These are phyloP conservation scores for Termitomyces sp. DNA, from an alignment of 768 basidiomycete genomes.

Conservation along the genomic window DNA sequence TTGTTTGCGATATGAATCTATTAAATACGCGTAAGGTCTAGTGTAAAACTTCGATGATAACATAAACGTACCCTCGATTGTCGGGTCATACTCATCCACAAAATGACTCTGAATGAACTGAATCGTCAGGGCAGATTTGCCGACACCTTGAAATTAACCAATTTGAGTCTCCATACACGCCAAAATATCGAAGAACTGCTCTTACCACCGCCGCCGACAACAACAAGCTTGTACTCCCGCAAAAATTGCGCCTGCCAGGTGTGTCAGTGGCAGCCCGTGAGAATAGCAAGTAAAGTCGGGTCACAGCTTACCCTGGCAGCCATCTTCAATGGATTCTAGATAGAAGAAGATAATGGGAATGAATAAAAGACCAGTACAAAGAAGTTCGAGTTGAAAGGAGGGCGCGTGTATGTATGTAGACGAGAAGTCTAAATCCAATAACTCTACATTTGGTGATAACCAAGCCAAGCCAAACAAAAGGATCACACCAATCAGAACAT, in stretches of 20 bases:
- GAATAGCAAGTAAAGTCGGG: not conserved
- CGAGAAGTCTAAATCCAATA: slow-evolving; percentile 3
- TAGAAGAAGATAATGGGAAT: not conserved
- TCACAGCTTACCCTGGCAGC: slow-evolving; percentile 29
- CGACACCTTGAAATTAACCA: slow-evolving; percentile 30
- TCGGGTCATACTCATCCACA: slow-evolving; percentile 91
- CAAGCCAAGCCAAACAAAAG: slow-evolving; percentile 16
- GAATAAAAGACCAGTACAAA: not conserved
- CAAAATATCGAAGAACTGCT: slow-evolving; percentile 7
- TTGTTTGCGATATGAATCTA: slow-evolving; percentile 96
- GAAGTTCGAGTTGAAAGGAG: slow-evolving; percentile 3
- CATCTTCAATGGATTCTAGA: slow-evolving; percentile 19
- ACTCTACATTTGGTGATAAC: slow-evolving; percentile 10
- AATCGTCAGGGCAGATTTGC: slow-evolving; percentile 89
- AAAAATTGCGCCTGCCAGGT: slow-evolving; percentile 72
- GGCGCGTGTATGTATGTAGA: slow-evolving; percentile 11
- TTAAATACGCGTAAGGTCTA: not conserved
- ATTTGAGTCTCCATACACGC: not conserved
- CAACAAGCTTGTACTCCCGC: slow-evolving; percentile 97
- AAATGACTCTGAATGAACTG: slow-evolving; percentile 97
- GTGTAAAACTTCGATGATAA: not conserved
- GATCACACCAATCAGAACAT: not conserved
- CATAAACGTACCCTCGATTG: slow-evolving; percentile 70
- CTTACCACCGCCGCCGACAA: slow-evolving; percentile 95
- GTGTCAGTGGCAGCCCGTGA: slow-evolving; percentile 7